Percentiles rank a stretch among this genome's conserved stretches.
These are phyloP conservation scores for Suhomyces xylopsoci DNA, from an alignment of 805 yeast genomes.

Conservation along the genomic window DNA sequence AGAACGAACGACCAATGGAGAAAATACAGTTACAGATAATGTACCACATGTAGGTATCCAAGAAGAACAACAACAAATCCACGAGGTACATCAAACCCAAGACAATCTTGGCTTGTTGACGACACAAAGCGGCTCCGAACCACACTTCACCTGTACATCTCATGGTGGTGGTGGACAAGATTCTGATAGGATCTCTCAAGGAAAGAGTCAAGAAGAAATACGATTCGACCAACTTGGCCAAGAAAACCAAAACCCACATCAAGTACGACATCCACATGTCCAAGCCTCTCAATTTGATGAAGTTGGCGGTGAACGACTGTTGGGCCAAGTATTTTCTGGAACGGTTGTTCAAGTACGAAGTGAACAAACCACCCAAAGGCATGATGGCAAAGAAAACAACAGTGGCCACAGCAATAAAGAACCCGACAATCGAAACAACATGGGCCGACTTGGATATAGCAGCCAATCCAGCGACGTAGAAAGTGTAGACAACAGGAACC, in stretches of 20 bases:
- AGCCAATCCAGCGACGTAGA: slow-evolving; percentile 71
- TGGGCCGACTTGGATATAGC: slow-evolving; percentile 68
- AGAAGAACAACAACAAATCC: slow-evolving; percentile 91
- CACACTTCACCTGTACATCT: slow-evolving; percentile 95
- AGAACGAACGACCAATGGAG: slow-evolving; percentile 97
- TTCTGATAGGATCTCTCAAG: slow-evolving; percentile 91
- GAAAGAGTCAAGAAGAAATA: slow-evolving; percentile 88
- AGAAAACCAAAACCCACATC: slow-evolving; percentile 85
- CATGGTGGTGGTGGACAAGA: slow-evolving; percentile 78
- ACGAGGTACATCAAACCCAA: slow-evolving; percentile 91
- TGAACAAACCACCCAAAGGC: slow-evolving; percentile 97
- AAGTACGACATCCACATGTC: slow-evolving; percentile 97
- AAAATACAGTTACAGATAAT: slow-evolving; percentile 90
- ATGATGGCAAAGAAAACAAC: slow-evolving; percentile 82
- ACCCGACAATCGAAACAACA: slow-evolving; percentile 79
- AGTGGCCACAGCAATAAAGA: slow-evolving; percentile 84
- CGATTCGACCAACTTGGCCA: slow-evolving; percentile 87
- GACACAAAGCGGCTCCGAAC: slow-evolving; percentile 75
- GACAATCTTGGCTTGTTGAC: slow-evolving; percentile 82
- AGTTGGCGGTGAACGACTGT: slow-evolving; percentile 93
- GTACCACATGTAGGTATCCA: slow-evolving; percentile 99
- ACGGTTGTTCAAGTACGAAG: slow-evolving; percentile 82
- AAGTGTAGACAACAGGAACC: slow-evolving; percentile 83
- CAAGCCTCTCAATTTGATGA: slow-evolving; percentile 73
- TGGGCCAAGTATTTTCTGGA: slow-evolving; percentile 89